Evolutionary conservation across 2,329 filamentous ascomycete genomes (phyloP), one percentile per base, ranked within the genome.

Genomic region (Neurospora crassa): DNA sequence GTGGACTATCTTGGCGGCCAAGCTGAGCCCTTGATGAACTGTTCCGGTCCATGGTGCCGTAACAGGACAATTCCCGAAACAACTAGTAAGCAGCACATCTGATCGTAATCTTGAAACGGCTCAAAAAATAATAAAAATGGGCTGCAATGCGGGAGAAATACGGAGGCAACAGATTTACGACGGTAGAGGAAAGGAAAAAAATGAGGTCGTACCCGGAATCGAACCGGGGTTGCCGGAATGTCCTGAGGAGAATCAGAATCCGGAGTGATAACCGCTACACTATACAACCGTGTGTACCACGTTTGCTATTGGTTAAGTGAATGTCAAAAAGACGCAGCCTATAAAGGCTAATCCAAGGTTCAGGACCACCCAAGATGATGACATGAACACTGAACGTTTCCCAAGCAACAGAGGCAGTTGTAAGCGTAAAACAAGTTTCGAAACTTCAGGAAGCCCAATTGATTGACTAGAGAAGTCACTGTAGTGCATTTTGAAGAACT

Each of bases 241-340:
- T 59, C 29, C 47, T 59, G 47, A 59, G 18, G 47, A 34, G 7
- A 34, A 29, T 59, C 47, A 59, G 47, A 59, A 59, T 59, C 47
- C 47, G 47, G 47, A 59, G 47, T 59, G 47, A 59, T 59, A 59
- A 59, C 47, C 47, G 47, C 47, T 59, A 59, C 47, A 59, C 47
- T 59, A 59, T 18, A 59, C 47, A 59, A 59, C 47, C 47, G 47
- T 34, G 47, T 29, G 29, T 37, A 63, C 53, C 29, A 63, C 29
- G 29, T 63, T 37, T 63, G 53, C 34, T 37, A 63, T 63, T 63
- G 53, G 53, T 37, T 63, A 16, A n/a, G 0, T 11, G 14, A 34
- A 24, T 0, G 1, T 1, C 2, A 0, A 2, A 2, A 1, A 16
- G 3, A 2, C 1, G 8, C 0, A 18, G 3, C 14, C 10, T 34